Base-by-base conservation (phyloP, 2,329 filamentous ascomycete species). In the Nothopassalora personata region DNA sequence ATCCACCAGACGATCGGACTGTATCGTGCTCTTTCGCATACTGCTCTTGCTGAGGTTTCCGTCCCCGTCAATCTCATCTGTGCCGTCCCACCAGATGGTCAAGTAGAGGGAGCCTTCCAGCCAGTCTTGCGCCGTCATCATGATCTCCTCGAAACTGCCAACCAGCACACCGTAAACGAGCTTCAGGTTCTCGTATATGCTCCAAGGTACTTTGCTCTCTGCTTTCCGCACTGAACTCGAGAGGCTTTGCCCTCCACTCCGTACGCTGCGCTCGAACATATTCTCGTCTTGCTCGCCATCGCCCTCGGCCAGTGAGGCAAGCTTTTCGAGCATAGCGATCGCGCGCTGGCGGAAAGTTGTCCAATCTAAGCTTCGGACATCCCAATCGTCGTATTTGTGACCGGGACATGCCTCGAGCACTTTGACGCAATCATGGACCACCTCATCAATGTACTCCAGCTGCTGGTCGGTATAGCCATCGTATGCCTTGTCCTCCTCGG, bases 81-180 rank as follows among this genome's bases (percentile, higher is more conserved):
- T 83, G 61, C 94, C 90, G 70, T 96, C 88, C 91, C 92, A 96
- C 93, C 93, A 97, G 5, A 89, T 86, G 33, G 92, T 86, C 53
- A 97, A 77, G 1, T 87, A 89, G 60, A 97, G 77, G 0, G 87
- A 89, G 0, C 91, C 92, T 76, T 97, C 93, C 54, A 93, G 86
- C 93, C 93, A 97, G 73, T 97, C 92, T 69, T 93, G 86, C 0
- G 91, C 85, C 48, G 86, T 84, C 50, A 86, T 83, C 61, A 95
- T 78, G 54, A 97, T 90, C 19, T 91, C 86, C 36, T 87, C 83
- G 9, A 85, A 81, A 63, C 88, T 84, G 36, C 93, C 92, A 4
- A 94, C 81, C 1, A 95, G 77, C 60, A 96, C 87, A 34, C 87
- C 86, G 71, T 96, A 97, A 5, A 97, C 76, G 11, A 85, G 86